Evolutionary conservation across 805 yeast genomes (phyloP).

Genomic region (Candida corydali): DNA sequence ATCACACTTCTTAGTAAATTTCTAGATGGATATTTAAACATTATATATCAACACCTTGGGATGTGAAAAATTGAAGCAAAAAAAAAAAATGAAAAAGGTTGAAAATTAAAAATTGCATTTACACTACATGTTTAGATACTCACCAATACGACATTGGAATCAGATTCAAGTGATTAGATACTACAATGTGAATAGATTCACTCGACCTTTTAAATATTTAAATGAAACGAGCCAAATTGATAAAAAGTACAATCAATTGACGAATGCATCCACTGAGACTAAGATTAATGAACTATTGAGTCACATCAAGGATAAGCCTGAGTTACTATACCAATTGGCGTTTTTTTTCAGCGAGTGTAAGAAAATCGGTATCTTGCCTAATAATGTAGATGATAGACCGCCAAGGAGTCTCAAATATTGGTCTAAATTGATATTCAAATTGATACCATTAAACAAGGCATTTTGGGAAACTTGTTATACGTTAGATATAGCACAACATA

Average conservation of each 20-base stretch:
- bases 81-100: constrained; percentile 1
- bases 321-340: constrained; percentile 26
- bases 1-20: constrained; percentile 3
- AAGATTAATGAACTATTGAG: constrained; percentile 23
- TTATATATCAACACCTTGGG: too few species aligned
- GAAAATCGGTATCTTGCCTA: constrained; percentile 22
- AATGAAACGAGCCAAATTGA: constrained; percentile 1
- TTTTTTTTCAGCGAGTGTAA: constrained; percentile 29
- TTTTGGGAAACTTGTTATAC: constrained; percentile 36
- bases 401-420: background rate
- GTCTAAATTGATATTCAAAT: constrained; percentile 14
- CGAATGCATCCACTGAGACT: constrained; percentile 12
- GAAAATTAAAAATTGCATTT: background rate
- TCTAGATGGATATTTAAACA: constrained; percentile 10
- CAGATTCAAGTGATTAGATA: background rate
- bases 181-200: background rate
- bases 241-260: background rate
- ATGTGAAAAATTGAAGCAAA: background rate
- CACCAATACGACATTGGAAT: constrained; percentile 2
- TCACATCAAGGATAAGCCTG: constrained; percentile 21
- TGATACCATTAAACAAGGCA: constrained; percentile 27
- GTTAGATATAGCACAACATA: constrained; percentile 26
- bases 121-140: background rate
- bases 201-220: background rate
- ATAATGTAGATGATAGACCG: constrained; percentile 10